phyloP scores from a whole-genome alignment of 495 filamentous ascomycete genomes.

The Tuber calosporum region DNA sequence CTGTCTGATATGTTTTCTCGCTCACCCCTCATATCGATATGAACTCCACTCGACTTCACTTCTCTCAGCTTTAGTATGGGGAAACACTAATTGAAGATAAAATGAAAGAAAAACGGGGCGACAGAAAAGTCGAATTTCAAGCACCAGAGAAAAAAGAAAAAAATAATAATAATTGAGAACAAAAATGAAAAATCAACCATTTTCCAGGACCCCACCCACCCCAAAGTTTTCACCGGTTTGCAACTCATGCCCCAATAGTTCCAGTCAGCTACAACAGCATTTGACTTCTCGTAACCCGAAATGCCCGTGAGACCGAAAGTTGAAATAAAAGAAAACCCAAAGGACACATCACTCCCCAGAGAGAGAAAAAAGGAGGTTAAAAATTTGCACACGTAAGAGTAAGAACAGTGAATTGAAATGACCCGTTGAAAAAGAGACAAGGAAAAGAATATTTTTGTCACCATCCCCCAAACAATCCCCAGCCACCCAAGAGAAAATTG shows the following conservation, averaged over 20 bases:
- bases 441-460: conserved; percentile 3
- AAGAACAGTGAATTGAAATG: conserved; percentile 5
- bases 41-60: neutral
- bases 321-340: neutral
- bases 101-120: neutral
- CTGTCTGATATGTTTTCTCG: neutral
- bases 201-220: neutral
- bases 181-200: conserved; percentile 1
- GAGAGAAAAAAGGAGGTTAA: conserved; percentile 4
- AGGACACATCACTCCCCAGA: conserved; percentile 1
- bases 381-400: conserved; percentile 5
- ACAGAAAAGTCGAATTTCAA: neutral
- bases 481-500: conserved; percentile 9
- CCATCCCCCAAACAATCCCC: conserved; percentile 1
- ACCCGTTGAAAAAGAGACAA: conserved; percentile 4
- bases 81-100: conserved; percentile 2
- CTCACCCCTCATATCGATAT: neutral
- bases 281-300: neutral
- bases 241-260: neutral
- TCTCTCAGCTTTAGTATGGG: neutral
- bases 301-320: neutral
- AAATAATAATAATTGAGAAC: neutral
- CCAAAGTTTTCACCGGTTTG: neutral
- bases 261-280: neutral
- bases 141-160: neutral